Evolutionary conservation across 768 basidiomycete genomes (phyloP), one percentile per base, ranked within the genome.

Genomic region (Leccinum broughii): DNA sequence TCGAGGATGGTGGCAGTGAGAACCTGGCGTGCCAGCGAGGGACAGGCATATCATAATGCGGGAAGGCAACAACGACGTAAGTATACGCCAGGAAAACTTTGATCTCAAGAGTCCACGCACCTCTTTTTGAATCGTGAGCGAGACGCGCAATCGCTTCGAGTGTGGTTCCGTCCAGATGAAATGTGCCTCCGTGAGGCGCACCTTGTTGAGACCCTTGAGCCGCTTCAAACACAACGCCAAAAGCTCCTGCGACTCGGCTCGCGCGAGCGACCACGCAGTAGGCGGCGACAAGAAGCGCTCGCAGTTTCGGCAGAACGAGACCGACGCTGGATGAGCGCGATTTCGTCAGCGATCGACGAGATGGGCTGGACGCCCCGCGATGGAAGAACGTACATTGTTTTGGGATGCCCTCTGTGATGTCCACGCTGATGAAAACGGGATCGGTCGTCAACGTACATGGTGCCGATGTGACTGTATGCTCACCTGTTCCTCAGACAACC

Each of bases 101-200:
- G 24, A 6, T 28, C 26, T 28, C 26, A 1, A 4, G 22, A 28
- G 8, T 10, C 28, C n/a, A 34, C 51, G 49, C 51, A 94, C 94
- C 83, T 98, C 97, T 80, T 99, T 99, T 78, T 99, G 97, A 62
- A 99, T 95, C 0, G 96, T 97, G 68, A 99, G 77, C 56, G 96
- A 96, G 57, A 99, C 87, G 51, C 93, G 85, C 62, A 98, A 74
- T 39, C 97, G 84, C 70, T 95, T 95, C 41, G 92, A 95, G 77
- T 99, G 96, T 3, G 97, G 97, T 71, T 99, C 97, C 22, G 97
- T 99, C 97, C 97, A 99, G 69, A 98, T 93, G 74, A 98, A 98
- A 64, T 94, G 92, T 2, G 97, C 97, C 63, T 98, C 96, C n/a
- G 97, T 95, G 48, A 99, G 77, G 53, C 96, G 90, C 28, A 98